A percentile compares a stretch with the other conserved stretches of the same genome.
phyloP scores from a whole-genome alignment of 2,329 filamentous ascomycete species.

The Davidsoniella virescens region DNA sequence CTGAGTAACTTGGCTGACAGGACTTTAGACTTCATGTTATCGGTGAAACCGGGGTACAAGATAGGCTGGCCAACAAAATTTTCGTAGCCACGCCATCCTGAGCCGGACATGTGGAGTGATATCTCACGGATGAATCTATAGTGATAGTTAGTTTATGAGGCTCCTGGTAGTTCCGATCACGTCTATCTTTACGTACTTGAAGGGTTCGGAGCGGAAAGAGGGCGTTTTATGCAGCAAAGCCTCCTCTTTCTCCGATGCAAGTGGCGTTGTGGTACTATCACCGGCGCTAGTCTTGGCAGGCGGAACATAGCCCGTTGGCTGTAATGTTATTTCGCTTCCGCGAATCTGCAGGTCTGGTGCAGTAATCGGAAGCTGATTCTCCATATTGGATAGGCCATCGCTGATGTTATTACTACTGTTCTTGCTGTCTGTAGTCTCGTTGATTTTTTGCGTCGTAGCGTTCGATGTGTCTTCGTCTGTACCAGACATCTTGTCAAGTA shows the following conservation, averaged over 20 bases:
- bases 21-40: constrained; percentile 70
- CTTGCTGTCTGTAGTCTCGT: too few species aligned
- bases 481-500: too few species aligned
- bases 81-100: constrained; percentile 92
- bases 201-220: constrained; percentile 58
- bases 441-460: too few species aligned
- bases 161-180: not conserved
- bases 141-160: constrained; percentile 11
- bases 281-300: constrained; percentile 22
- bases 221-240: constrained; percentile 69
- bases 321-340: constrained; percentile 56
- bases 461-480: too few species aligned
- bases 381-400: not conserved
- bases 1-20: constrained; percentile 61
- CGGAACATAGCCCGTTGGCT: constrained; percentile 53
- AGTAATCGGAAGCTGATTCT: constrained; percentile 20
- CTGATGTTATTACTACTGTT: too few species aligned
- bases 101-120: constrained; percentile 78
- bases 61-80: constrained; percentile 78
- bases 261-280: constrained; percentile 15
- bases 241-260: constrained; percentile 40
- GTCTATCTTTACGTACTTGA: constrained; percentile 29
- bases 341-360: constrained; percentile 66
- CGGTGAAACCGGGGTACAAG: constrained; percentile 82
- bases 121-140: constrained; percentile 80